Conservation (phyloP, 1,139 yeast genomes). For the Saccharomyces hybrid region DNA sequence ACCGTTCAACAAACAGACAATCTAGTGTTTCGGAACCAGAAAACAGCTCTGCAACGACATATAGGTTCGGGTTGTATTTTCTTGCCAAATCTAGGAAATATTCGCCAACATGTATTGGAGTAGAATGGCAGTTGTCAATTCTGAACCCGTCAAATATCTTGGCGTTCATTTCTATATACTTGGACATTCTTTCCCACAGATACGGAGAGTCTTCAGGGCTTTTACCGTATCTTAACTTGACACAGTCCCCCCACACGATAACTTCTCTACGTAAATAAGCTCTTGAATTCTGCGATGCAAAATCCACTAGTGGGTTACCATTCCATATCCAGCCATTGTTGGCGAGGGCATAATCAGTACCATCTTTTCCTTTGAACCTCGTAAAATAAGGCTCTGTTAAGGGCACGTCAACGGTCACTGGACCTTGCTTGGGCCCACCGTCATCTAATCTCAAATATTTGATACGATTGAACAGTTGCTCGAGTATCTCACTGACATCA, state of each 20-base stretch:
- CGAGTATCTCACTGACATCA: conserved; percentile 56
- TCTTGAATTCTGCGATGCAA: conserved; percentile 71
- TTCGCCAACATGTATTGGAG: conserved; percentile 93
- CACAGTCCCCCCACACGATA: conserved; percentile 97
- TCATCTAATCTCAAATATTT: conserved; percentile 67
- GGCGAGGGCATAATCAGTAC: conserved; percentile 63
- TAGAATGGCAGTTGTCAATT: conserved; percentile 92
- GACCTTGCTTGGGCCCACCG: conserved; percentile 74
- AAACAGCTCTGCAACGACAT: conserved; percentile 90
- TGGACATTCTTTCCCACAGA: conserved; percentile 81
- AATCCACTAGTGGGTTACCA: conserved; percentile 86
- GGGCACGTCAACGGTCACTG: conserved; percentile 48
- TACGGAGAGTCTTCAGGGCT: conserved; percentile 76
- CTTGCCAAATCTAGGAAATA: conserved; percentile 83
- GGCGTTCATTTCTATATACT: conserved; percentile 72
- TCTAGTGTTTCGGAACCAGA: conserved; percentile 91
- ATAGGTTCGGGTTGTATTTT: conserved; percentile 70
- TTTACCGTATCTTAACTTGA: conserved; percentile 77
- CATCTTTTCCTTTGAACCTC: conserved; percentile 46
- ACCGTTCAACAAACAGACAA: conserved; percentile 77
- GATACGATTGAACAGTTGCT: conserved; percentile 67
- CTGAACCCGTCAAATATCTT: conserved; percentile 76
- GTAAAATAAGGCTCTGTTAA: conserved; percentile 86
- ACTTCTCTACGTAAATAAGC: conserved; percentile 89
- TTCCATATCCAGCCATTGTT: conserved; percentile 99